These are phyloP conservation scores for Calocybe cyanea DNA, from an alignment of 768 basidiomycete species.

Conservation along the genomic window DNA sequence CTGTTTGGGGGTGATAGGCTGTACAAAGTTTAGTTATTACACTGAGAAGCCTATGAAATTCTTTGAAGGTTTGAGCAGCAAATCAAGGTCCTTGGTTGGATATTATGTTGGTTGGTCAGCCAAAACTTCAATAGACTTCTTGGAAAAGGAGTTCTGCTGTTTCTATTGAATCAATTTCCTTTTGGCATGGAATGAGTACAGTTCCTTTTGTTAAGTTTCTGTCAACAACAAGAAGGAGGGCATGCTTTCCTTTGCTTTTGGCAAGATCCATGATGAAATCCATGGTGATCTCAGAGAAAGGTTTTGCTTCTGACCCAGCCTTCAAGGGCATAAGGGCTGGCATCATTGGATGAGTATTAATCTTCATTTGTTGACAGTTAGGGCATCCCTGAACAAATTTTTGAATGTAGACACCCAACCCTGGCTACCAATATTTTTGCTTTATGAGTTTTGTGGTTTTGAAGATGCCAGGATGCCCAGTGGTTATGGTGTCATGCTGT, in stretches of 20 bases:
- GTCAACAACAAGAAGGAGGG: constrained; percentile 27
- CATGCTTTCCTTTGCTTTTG: constrained; percentile 20
- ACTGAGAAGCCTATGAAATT: constrained; percentile 23
- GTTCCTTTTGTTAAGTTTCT: constrained; percentile 11
- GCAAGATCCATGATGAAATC: constrained; percentile 27
- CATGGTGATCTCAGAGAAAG: too few relatives aligned
- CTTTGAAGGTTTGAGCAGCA: constrained; percentile 26
- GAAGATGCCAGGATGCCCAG: constrained; percentile 26
- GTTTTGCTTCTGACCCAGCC: constrained; percentile 24
- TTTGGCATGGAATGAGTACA: constrained; percentile 16
- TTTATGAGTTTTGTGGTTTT: constrained; percentile 20
- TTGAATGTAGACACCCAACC: neutral
- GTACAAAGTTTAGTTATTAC: constrained; percentile 30
- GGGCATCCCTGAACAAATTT: constrained; percentile 2
- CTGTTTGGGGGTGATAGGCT: constrained; percentile 40
- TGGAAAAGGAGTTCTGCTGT: too few relatives aligned
- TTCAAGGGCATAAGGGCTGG: constrained; percentile 22
- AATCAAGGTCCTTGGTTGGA: constrained; percentile 26
- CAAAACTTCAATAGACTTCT: constrained; percentile 8
- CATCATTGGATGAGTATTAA: constrained; percentile 6
- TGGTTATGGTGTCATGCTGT: constrained; percentile 22
- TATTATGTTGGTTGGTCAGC: constrained; percentile 20
- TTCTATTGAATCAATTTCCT: constrained; percentile 11
- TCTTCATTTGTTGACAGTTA: constrained; percentile 1
- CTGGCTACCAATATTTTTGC: constrained; percentile 5